Evolutionary conservation across 2,329 filamentous ascomycete genomes (phyloP), one percentile per base, ranked within the genome.

Genomic region (Rhynchosporium agropyri): DNA sequence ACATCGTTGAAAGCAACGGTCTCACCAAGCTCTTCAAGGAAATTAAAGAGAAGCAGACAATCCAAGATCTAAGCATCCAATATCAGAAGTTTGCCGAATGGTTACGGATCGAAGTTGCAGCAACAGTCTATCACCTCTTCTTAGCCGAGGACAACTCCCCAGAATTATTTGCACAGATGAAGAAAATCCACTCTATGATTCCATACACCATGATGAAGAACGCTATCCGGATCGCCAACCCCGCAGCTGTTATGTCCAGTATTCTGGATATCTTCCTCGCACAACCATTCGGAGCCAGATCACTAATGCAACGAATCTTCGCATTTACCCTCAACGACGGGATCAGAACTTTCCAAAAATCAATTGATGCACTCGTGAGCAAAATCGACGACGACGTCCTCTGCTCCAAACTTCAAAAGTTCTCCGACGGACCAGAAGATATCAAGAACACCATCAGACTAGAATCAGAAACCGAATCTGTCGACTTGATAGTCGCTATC

Each of bases 71-170:
- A 59, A 96, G 91, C 73, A 89, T 96, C 10, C 93, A 98, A 75
- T 98, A 98, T 76, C 91, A 95, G 73, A 99, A 98, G 75, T 98
- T 99, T 74, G 94, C 94, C 20, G 95, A 99, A 76, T 99, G 95
- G 95, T 80, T 98, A 57, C 89, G 95, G 45, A 99, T 99, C 72
- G 95, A 99, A 78, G 89, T 99, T 55, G 95, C 95, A 29, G 95
- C 95, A 46, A 97, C 95, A 28, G 87, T 98, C 63, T 99, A 99
- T 74, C 95, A 99, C 76, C 81, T 99, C 40, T 99, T 99, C 81
- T 83, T 99, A 50, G 95, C 95, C 5, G 95, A 99, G 76, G 95
- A 99, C 78, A 99, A 99, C 76, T 97, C 94, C 0, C 93, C 95
- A 0, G 95, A 99, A 74, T 78, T 99, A 36, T 98, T 98, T 75